Conservation (phyloP, 331 rosid species). For the Acacia pycnantha region DNA sequence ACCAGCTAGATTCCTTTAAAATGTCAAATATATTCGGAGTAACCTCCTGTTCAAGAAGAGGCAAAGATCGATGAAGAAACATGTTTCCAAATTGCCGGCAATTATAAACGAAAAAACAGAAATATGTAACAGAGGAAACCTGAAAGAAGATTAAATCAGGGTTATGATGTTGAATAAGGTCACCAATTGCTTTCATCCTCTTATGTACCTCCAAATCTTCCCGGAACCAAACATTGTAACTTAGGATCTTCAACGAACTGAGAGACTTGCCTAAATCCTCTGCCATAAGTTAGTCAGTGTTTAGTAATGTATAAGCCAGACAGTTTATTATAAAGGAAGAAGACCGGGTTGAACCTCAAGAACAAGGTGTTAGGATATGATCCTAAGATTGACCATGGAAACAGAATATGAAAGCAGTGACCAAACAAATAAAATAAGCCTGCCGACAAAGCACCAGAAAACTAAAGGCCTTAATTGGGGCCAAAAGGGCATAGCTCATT, state of each 20-base stretch:
- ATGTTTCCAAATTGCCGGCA: neutral
- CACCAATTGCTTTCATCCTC: conserved; percentile 88
- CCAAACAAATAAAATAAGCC: neutral
- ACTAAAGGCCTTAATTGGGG: neutral
- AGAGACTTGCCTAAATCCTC: conserved; percentile 40
- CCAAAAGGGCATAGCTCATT: neutral
- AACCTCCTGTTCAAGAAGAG: conserved; percentile 61
- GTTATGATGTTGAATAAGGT: conserved; percentile 68
- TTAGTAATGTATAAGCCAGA: conserved; percentile 1
- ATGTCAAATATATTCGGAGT: conserved; percentile 64
- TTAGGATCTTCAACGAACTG: conserved; percentile 54
- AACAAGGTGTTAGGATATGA: neutral
- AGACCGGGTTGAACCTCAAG: neutral
- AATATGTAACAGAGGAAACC: conserved; percentile 39
- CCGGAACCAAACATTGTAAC: conserved; percentile 92
- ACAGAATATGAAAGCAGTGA: neutral
- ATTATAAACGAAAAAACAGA: neutral
- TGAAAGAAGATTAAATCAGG: conserved; percentile 87
- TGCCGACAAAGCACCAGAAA: neutral
- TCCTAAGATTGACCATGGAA: neutral
- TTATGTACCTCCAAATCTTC: conserved; percentile 80
- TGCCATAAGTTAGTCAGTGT: conserved; percentile 16
- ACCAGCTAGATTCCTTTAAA: conserved; percentile 71
- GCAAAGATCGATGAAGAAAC: conserved; percentile 7
- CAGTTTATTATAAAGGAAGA: neutral